Evolutionary conservation across 495 filamentous ascomycete genomes (phyloP).

Genomic region (Bacidia gigantensis): DNA sequence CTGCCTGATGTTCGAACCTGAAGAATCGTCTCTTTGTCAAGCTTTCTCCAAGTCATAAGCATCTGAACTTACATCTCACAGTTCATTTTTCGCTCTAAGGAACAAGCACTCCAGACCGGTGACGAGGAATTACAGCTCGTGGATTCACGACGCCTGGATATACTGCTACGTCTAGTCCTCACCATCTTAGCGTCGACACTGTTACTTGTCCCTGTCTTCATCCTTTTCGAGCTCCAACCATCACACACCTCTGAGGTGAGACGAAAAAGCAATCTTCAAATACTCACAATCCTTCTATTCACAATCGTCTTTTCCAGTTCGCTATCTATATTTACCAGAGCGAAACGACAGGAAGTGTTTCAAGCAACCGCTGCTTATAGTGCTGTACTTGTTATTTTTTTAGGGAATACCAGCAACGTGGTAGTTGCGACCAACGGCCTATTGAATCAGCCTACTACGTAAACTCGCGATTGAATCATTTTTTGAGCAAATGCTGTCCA

Average conservation of each 20-base stretch:
- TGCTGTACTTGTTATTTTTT: slow-evolving; percentile 21
- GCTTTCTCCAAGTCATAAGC: too few species aligned
- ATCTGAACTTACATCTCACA: too few species aligned
- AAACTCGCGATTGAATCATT: too few species aligned
- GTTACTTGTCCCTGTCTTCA: slow-evolving; percentile 6
- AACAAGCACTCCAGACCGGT: slow-evolving; percentile 1
- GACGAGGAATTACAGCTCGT: neutral
- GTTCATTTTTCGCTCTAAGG: slow-evolving; percentile 3
- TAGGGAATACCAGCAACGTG: slow-evolving; percentile 5
- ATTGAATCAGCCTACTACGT: too few species aligned
- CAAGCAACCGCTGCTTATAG: slow-evolving; percentile 18
- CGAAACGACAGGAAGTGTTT: slow-evolving; percentile 19
- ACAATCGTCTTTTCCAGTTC: slow-evolving; percentile 1
- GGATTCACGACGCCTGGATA: slow-evolving; percentile 1
- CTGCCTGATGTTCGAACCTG: too few species aligned
- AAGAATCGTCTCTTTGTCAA: too few species aligned
- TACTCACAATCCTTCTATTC: slow-evolving; percentile 6
- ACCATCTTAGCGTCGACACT: neutral
- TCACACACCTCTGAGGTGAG: neutral
- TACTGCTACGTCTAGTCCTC: slow-evolving; percentile 1
- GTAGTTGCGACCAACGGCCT: too few species aligned
- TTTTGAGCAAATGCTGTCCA: too few species aligned
- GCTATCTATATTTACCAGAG: slow-evolving; percentile 13
- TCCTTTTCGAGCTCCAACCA: slow-evolving; percentile 6
- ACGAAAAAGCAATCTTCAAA: neutral